Evolutionary conservation across 2,329 filamentous ascomycete species (phyloP).

Genomic region (Pyrenochaeta sp.): DNA sequence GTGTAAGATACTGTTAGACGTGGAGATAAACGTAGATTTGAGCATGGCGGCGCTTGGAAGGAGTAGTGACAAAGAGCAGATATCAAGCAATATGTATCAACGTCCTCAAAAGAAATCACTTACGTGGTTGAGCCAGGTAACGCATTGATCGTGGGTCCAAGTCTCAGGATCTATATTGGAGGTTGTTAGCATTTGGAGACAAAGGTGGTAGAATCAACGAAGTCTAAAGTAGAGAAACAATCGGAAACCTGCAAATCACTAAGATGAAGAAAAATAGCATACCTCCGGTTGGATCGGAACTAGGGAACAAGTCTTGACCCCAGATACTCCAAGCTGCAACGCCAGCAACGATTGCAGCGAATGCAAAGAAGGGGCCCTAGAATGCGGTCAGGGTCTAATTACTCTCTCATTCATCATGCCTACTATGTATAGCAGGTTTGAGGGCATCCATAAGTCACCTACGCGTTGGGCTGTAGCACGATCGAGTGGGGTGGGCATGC

Average conservation of each 20-base stretch:
- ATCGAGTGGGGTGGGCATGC: constrained; percentile 61
- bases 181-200: neutral
- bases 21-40: too few species aligned
- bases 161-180: constrained; percentile 63
- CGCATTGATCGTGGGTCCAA: constrained; percentile 84
- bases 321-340: constrained; percentile 86
- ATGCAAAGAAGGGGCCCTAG: constrained; percentile 57
- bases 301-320: constrained; percentile 84
- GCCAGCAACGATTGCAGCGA: constrained; percentile 81
- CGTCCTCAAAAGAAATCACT: too few species aligned
- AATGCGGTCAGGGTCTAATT: constrained; percentile 4
- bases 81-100: too few species aligned
- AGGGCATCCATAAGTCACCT: constrained; percentile 32
- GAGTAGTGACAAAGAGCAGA: too few species aligned
- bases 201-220: neutral
- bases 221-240: too few species aligned
- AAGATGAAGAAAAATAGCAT: constrained; percentile 41
- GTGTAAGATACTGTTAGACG: too few species aligned
- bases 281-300: constrained; percentile 81
- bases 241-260: neutral
- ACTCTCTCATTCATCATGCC: constrained; percentile 9
- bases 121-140: constrained; percentile 82
- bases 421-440: constrained; percentile 33
- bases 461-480: constrained; percentile 57
- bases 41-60: too few species aligned